phyloP scores from a whole-genome alignment of 805 yeast genomes.

The Wickerhamomyces xylosicus region DNA sequence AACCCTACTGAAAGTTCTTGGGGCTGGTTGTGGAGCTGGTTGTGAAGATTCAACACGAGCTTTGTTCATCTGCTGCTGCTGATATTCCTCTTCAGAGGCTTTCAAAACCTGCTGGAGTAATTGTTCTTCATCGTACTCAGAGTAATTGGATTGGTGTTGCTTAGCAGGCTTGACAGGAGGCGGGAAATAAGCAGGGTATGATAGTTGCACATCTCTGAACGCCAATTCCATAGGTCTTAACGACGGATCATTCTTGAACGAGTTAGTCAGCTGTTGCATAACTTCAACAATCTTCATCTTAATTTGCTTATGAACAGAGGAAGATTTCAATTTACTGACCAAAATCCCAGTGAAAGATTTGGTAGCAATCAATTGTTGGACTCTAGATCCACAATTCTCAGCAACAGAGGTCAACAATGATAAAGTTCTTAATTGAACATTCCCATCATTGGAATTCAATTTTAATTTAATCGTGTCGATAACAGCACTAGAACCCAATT shows the following conservation, averaged over 20 bases:
- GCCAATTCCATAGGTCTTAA: constrained; percentile 60
- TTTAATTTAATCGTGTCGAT: constrained; percentile 35
- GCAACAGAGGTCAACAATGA: constrained; percentile 50
- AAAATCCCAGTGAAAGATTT: constrained; percentile 39
- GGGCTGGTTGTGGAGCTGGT: constrained; percentile 9
- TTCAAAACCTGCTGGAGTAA: constrained; percentile 9
- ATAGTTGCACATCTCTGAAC: constrained; percentile 33
- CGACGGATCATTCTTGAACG: constrained; percentile 68
- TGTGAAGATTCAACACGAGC: constrained; percentile 12
- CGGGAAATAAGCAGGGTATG: constrained; percentile 27
- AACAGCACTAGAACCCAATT: constrained; percentile 28
- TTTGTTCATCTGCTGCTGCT: constrained; percentile 6
- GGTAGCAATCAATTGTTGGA: constrained; percentile 53
- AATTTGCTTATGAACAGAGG: constrained; percentile 53
- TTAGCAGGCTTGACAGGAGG: constrained; percentile 54
- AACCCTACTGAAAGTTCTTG: constrained; percentile 46
- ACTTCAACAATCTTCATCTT: constrained; percentile 58
- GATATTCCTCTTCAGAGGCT: constrained; percentile 10
- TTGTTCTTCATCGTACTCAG: constrained; percentile 62
- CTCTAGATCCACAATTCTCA: constrained; percentile 67
- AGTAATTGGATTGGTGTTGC: constrained; percentile 30
- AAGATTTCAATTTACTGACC: constrained; percentile 39
- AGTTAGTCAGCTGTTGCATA: constrained; percentile 51
- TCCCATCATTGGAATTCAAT: constrained; percentile 46
- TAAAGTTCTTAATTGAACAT: constrained; percentile 50